These are phyloP conservation scores for Gossypium longicalyx DNA, from an alignment of 345 rosid genomes.

Conservation along the genomic window DNA sequence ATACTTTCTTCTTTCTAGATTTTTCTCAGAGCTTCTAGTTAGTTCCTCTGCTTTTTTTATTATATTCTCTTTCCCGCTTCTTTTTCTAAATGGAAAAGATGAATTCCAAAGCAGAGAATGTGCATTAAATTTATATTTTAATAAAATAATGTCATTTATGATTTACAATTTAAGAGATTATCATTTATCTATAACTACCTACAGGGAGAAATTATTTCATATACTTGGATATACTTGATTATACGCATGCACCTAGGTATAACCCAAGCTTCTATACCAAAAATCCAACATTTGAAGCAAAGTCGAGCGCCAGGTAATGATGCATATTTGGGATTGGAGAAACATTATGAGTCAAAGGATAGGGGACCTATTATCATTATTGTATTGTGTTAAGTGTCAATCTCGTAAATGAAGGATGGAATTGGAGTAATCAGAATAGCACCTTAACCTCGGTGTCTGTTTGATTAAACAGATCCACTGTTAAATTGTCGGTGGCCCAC, in stretches of 20 bases:
- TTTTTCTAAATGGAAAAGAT: neutral
- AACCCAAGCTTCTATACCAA: neutral
- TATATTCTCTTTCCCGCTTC: neutral
- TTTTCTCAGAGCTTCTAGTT: neutral
- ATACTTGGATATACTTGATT: neutral
- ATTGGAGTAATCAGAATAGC: neutral
- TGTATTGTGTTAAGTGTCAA: neutral
- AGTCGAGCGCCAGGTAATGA: neutral
- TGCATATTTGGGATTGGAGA: constrained; percentile 14
- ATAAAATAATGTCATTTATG: no score
- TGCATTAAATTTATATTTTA: no score
- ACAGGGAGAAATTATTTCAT: neutral
- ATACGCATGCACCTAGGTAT: neutral
- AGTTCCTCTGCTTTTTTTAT: neutral
- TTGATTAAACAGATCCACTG: constrained; percentile 16
- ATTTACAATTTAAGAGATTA: no score
- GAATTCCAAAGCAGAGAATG: neutral
- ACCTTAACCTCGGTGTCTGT: neutral
- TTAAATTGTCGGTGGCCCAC: neutral
- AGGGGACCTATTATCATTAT: neutral
- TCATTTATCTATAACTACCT: no score
- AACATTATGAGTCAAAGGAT: constrained; percentile 9
- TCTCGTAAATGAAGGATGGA: constrained; percentile 23
- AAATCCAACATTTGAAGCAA: constrained; percentile 20
- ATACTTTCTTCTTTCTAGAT: neutral